Conservation (phyloP, 805 yeast genomes). For the Hagleromyces aurorensis region DNA sequence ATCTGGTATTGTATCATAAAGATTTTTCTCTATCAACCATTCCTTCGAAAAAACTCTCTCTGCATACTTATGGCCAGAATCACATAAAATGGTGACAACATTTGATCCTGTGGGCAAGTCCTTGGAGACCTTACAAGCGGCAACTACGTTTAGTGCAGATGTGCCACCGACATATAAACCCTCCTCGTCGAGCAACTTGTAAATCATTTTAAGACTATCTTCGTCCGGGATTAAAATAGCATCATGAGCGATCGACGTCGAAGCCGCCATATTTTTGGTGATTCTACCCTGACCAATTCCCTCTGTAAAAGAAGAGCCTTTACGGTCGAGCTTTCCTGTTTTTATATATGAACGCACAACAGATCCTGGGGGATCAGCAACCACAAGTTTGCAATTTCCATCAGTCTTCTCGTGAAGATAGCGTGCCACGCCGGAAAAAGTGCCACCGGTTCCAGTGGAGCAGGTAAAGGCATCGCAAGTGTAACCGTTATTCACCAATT, state of each 20-base stretch:
- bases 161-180: slow-evolving; percentile 90
- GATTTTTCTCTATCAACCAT: slow-evolving; percentile 68
- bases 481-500: slow-evolving; percentile 47
- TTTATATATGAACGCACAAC: slow-evolving; percentile 72
- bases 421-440: slow-evolving; percentile 78
- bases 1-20: slow-evolving; percentile 61
- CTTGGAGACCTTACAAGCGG: slow-evolving; percentile 73
- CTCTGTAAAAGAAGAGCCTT: slow-evolving; percentile 86
- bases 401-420: slow-evolving; percentile 63
- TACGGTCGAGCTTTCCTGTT: slow-evolving; percentile 61
- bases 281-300: slow-evolving; percentile 96
- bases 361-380: slow-evolving; percentile 94
- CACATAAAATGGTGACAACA: slow-evolving; percentile 84
- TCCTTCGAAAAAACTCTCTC: slow-evolving; percentile 68
- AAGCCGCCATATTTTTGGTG: slow-evolving; percentile 72
- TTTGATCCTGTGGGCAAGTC: slow-evolving; percentile 68
- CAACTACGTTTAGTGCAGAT: slow-evolving; percentile 82
- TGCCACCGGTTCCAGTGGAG: slow-evolving; percentile 90
- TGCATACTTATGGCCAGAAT: slow-evolving; percentile 84
- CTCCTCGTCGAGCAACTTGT: slow-evolving; percentile 76
- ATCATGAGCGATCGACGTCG: slow-evolving; percentile 66
- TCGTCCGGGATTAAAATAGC: slow-evolving; percentile 74
- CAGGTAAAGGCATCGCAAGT: slow-evolving; percentile 80
- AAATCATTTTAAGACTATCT: slow-evolving; percentile 76
- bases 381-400: slow-evolving; percentile 52